These are phyloP conservation scores for Colletotrichum shisoi DNA, from an alignment of 2,329 filamentous ascomycete genomes.

Conservation along the genomic window DNA sequence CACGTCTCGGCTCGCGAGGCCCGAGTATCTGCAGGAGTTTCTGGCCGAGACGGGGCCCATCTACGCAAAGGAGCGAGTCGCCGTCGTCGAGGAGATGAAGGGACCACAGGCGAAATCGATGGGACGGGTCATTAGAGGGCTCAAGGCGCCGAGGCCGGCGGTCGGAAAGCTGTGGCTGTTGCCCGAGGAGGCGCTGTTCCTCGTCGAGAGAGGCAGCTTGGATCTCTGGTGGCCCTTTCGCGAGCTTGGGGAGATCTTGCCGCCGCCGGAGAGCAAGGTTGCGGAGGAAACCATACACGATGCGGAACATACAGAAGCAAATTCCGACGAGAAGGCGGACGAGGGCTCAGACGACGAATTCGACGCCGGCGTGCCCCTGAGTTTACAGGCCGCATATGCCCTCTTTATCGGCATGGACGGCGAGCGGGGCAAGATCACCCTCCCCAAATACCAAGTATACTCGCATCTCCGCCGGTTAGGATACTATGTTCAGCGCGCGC, in stretches of 20 bases:
- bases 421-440: slow-evolving; percentile 65
- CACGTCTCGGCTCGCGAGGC: slow-evolving; percentile 23
- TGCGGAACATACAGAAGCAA: slow-evolving; percentile 39
- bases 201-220: slow-evolving; percentile 85
- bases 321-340: slow-evolving; percentile 41
- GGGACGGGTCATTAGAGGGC: slow-evolving; percentile 69
- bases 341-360: slow-evolving; percentile 56
- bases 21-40: slow-evolving; percentile 35
- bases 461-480: slow-evolving; percentile 82
- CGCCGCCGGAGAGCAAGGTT: slow-evolving; percentile 44
- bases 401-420: slow-evolving; percentile 77
- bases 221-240: slow-evolving; percentile 83
- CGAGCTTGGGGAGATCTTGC: slow-evolving; percentile 59
- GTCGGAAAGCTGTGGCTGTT: slow-evolving; percentile 79
- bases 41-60: slow-evolving; percentile 44
- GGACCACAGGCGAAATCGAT: slow-evolving; percentile 79
- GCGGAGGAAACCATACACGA: slow-evolving; percentile 43
- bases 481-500: slow-evolving; percentile 80
- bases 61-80: slow-evolving; percentile 60
- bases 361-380: slow-evolving; percentile 79
- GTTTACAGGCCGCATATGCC: slow-evolving; percentile 88
- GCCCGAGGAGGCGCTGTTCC: slow-evolving; percentile 89
- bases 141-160: slow-evolving; percentile 60
- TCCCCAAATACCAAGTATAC: slow-evolving; percentile 90
- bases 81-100: slow-evolving; percentile 74